Percentiles rank a stretch among this genome's conserved stretches.
phyloP scores from a whole-genome alignment of 1,139 yeast species.

The Nadsonia commutata region DNA sequence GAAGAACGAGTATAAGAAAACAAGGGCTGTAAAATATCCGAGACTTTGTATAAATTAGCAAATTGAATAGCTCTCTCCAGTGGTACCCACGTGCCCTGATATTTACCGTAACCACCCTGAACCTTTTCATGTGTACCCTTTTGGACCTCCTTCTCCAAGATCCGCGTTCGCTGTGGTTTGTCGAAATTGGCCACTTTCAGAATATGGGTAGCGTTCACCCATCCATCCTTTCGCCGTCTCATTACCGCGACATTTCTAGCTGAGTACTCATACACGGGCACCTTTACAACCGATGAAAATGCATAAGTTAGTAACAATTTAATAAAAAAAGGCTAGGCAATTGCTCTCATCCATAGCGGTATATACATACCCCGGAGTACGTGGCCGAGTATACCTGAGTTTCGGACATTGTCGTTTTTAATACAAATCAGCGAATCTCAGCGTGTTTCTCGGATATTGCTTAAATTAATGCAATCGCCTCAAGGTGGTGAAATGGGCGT shows the following conservation, averaged over 20 bases:
- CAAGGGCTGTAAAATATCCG: conserved; percentile 47
- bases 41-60: conserved; percentile 49
- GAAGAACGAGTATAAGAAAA: conserved; percentile 29
- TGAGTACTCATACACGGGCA: conserved; percentile 77
- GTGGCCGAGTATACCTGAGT: conserved; percentile 12
- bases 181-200: conserved; percentile 78
- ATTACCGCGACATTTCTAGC: conserved; percentile 65
- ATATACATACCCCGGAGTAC: conserved; percentile 13
- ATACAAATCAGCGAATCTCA: too few relatives aligned
- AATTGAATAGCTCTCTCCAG: conserved; percentile 39
- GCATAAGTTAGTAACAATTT: conserved; percentile 6
- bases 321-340: too few relatives aligned
- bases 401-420: too few relatives aligned
- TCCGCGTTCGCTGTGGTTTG: conserved; percentile 70
- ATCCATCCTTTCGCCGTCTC: conserved; percentile 68
- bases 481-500: too few relatives aligned
- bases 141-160: conserved; percentile 78
- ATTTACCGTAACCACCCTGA: conserved; percentile 90
- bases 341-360: too few relatives aligned
- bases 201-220: conserved; percentile 86
- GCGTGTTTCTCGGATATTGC: too few relatives aligned
- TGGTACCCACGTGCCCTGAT: conserved; percentile 94
- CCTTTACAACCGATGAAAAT: conserved; percentile 15
- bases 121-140: conserved; percentile 80
- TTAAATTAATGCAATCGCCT: too few relatives aligned